Conservation (phyloP, 495 filamentous ascomycete genomes). For the Hapsidospora chrysogenum region DNA sequence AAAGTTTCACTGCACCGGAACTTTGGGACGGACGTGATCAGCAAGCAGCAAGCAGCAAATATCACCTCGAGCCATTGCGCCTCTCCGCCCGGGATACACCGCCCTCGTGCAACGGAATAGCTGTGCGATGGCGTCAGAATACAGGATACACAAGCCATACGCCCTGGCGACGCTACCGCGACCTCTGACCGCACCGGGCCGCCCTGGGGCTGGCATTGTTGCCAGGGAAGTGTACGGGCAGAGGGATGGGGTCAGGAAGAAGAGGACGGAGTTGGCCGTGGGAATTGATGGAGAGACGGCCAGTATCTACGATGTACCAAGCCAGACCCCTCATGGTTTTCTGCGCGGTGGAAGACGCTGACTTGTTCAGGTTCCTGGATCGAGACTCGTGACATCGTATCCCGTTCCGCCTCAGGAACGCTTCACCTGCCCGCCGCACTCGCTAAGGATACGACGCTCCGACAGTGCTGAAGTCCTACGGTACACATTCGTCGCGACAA, state of each 20-base stretch:
- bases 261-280: conserved; percentile 66
- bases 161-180: conserved; percentile 50
- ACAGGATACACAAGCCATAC: conserved; percentile 38
- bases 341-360: too few relatives aligned
- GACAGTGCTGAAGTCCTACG: conserved; percentile 38
- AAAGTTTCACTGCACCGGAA: too few relatives aligned
- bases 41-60: too few relatives aligned
- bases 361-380: conserved; percentile 49
- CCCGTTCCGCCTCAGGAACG: conserved; percentile 65
- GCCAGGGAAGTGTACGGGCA: conserved; percentile 55
- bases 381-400: conserved; percentile 71
- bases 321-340: too few relatives aligned
- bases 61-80: too few relatives aligned
- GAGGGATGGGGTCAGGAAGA: conserved; percentile 59
- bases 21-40: too few relatives aligned
- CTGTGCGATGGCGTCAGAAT: conserved; percentile 35
- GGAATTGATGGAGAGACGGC: conserved; percentile 83
- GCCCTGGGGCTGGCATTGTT: conserved; percentile 37
- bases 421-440: conserved; percentile 64
- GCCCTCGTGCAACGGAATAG: too few relatives aligned
- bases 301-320: conserved; percentile 86
- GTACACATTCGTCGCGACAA: conserved; percentile 50
- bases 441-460: conserved; percentile 43
- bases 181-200: conserved; percentile 49
- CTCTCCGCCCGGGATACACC: too few relatives aligned